phyloP scores from a whole-genome alignment of 768 basidiomycete genomes.

The Lactarius tabidus region DNA sequence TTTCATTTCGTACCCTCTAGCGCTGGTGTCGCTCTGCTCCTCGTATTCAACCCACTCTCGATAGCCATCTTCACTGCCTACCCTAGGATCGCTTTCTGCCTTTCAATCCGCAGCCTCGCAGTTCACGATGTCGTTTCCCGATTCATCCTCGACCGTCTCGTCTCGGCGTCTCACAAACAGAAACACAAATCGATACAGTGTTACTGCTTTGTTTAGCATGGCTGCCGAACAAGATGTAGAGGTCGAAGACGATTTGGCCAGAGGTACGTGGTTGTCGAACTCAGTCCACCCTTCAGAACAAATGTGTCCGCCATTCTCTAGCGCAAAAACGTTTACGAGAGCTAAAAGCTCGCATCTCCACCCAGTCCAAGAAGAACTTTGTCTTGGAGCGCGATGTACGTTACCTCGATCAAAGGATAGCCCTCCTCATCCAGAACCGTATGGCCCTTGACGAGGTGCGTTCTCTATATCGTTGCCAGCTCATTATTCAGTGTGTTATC shows the following conservation, averaged over 20 bases:
- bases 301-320: constrained; percentile 32
- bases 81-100: constrained; percentile 16
- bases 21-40: constrained; percentile 26
- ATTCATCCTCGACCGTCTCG: constrained; percentile 57
- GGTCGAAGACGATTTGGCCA: constrained; percentile 92
- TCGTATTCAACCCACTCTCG: constrained; percentile 12
- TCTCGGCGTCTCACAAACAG: constrained; percentile 80
- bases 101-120: constrained; percentile 12
- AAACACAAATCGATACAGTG: constrained; percentile 94
- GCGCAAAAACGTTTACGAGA: constrained; percentile 97
- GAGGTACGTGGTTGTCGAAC: constrained; percentile 53
- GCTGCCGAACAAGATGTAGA: constrained; percentile 98
- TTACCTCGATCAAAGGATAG: constrained; percentile 96
- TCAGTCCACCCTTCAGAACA: constrained; percentile 10
- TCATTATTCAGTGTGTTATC: constrained; percentile 22
- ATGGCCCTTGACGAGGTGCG: constrained; percentile 92
- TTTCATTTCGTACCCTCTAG: constrained; percentile 31
- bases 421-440: constrained; percentile 94
- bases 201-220: constrained; percentile 94
- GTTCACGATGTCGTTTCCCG: constrained; percentile 47
- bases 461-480: background rate
- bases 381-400: constrained; percentile 98
- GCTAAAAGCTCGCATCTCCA: constrained; percentile 93
- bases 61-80: constrained; percentile 6
- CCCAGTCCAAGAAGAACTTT: constrained; percentile 99